These are phyloP conservation scores for Gossypium gossypioides DNA, from an alignment of 441 rosid species.

Conservation along the genomic window DNA sequence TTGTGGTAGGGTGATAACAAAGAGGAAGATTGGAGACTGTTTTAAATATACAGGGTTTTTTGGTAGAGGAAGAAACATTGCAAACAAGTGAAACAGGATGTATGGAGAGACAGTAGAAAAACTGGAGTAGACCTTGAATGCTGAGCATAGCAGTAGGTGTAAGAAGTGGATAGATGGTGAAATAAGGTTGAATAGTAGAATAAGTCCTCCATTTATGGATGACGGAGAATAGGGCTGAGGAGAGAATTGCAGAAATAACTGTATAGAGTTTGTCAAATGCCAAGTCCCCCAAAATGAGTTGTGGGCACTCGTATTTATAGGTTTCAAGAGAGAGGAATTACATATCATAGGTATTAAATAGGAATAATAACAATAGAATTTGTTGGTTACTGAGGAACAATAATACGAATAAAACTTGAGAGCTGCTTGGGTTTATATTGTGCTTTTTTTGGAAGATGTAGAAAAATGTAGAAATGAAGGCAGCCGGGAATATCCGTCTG, in stretches of 20 bases:
- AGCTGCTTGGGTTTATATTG: neutral
- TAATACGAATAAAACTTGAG: neutral
- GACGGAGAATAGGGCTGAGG: neutral
- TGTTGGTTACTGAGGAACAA: neutral
- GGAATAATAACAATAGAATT: neutral
- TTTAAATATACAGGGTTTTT: neutral
- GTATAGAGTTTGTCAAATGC: neutral
- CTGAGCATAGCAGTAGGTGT: neutral
- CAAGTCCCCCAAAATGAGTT: neutral
- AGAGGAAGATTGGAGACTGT: neutral
- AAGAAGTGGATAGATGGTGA: neutral
- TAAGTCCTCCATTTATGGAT: too few species aligned
- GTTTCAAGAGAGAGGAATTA: neutral
- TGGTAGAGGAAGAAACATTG: neutral
- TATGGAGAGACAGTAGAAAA: neutral
- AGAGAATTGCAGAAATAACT: neutral
- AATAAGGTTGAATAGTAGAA: neutral
- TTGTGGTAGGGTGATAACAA: neutral
- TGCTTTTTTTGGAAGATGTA: neutral
- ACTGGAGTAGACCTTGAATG: neutral
- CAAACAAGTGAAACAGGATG: neutral
- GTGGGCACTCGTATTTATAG: neutral
- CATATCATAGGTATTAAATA: neutral
- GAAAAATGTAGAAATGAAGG: neutral
- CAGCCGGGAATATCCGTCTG: neutral